phyloP scores from a whole-genome alignment of 441 rosid genomes.

The Pelargonium citronellum region DNA sequence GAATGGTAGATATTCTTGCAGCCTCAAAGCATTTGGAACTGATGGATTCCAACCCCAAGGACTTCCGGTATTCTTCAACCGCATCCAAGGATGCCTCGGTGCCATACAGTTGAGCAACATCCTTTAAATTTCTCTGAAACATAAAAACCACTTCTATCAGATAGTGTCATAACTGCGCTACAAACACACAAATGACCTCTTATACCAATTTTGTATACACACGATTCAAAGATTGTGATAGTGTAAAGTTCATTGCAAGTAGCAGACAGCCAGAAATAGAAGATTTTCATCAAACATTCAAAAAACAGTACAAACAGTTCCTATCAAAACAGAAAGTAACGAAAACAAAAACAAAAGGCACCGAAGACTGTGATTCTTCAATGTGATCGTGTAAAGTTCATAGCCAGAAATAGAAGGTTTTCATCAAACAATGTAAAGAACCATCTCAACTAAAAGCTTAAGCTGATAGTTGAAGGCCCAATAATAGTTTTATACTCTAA shows the following conservation, averaged over 20 bases:
- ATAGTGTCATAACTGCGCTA: background rate
- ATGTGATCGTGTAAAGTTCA: too few species aligned
- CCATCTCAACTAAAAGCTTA: too few species aligned
- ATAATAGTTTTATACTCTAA: too few species aligned
- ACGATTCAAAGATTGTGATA: background rate
- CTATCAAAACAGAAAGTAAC: background rate
- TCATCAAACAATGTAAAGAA: too few species aligned
- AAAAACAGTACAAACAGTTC: background rate
- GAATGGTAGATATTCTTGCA: slow-evolving; percentile 61
- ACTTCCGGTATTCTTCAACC: slow-evolving; percentile 58
- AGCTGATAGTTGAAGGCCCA: too few species aligned
- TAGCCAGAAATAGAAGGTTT: too few species aligned
- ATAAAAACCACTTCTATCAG: slow-evolving; percentile 9
- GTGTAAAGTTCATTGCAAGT: background rate
- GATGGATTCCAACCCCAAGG: slow-evolving; percentile 47
- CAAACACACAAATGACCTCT: background rate
- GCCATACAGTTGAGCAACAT: slow-evolving; percentile 68
- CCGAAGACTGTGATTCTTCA: too few species aligned
- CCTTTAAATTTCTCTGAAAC: slow-evolving; percentile 72
- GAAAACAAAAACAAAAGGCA: too few species aligned
- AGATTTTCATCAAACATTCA: background rate
- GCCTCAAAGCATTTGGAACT: slow-evolving; percentile 59
- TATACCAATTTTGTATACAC: background rate
- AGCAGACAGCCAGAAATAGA: background rate
- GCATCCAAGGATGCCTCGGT: slow-evolving; percentile 52